Evolutionary conservation across 768 basidiomycete species (phyloP).

Genomic region (Leccinum disarticulatum): DNA sequence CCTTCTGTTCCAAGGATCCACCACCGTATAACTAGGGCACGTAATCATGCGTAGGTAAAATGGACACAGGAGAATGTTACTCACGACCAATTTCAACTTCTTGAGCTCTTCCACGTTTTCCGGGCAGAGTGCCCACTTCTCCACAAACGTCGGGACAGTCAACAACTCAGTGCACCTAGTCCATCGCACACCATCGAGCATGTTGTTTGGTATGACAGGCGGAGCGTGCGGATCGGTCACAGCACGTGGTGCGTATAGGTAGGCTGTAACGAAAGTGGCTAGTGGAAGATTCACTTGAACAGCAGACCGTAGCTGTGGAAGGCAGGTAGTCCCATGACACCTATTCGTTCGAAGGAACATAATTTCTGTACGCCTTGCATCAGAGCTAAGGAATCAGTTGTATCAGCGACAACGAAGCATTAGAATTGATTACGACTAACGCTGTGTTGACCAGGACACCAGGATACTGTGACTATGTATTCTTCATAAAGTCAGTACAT

Average conservation of each 20-base stretch:
- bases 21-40: conserved; percentile 9
- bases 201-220: conserved; percentile 23
- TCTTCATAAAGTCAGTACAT: not conserved
- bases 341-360: conserved; percentile 19
- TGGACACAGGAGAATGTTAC: not conserved
- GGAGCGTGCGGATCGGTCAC: not conserved
- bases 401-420: not conserved
- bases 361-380: not conserved
- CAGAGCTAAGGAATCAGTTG: not conserved
- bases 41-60: not conserved
- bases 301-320: conserved; percentile 39
- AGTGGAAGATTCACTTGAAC: conserved; percentile 34
- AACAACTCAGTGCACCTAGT: conserved; percentile 12
- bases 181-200: conserved; percentile 14
- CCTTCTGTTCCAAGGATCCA: conserved; percentile 13
- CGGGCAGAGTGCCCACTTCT: conserved; percentile 10
- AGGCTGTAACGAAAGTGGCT: conserved; percentile 24
- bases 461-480: conserved; percentile 22
- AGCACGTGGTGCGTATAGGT: conserved; percentile 35
- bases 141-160: conserved; percentile 22
- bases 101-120: conserved; percentile 19
- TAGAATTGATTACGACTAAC: conserved; percentile 23
- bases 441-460: conserved; percentile 29
- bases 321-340: conserved; percentile 35
- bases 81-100: conserved; percentile 16